Conservation (phyloP, 2,329 filamentous ascomycete genomes). For the Botrytis galanthina region DNA sequence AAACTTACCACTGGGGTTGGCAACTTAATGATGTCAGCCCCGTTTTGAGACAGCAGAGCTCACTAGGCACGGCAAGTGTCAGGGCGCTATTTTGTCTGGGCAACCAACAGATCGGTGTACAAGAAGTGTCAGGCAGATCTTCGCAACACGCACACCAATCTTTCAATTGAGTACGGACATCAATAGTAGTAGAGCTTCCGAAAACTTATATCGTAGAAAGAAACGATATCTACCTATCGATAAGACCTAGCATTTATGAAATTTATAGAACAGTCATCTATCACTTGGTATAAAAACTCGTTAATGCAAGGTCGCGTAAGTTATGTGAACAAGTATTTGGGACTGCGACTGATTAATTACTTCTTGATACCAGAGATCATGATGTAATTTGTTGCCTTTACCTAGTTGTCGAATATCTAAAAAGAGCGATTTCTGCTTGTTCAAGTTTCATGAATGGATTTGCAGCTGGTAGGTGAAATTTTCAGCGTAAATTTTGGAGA, state of each 20-base stretch:
- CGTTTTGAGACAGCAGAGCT: slow-evolving; percentile 13
- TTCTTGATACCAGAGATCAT: background rate
- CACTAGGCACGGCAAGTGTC: slow-evolving; percentile 13
- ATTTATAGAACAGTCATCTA: background rate
- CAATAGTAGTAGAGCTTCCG: background rate
- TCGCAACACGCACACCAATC: slow-evolving; percentile 5
- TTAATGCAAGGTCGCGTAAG: slow-evolving; percentile 5
- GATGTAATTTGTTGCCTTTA: background rate
- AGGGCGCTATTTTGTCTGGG: slow-evolving; percentile 14
- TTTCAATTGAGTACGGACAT: background rate
- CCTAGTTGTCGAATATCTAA: background rate
- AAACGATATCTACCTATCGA: background rate
- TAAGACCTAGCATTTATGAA: background rate
- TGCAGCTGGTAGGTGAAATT: background rate
- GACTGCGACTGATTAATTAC: background rate
- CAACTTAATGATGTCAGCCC: slow-evolving; percentile 1
- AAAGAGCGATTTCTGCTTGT: background rate
- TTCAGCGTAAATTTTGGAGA: background rate
- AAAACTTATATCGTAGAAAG: background rate
- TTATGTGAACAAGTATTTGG: background rate
- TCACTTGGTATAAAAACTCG: background rate
- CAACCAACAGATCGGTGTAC: slow-evolving; percentile 17
- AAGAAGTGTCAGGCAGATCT: slow-evolving; percentile 6
- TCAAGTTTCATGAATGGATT: background rate
- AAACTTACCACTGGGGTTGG: slow-evolving; percentile 8